Evolutionary conservation across 139 green algal species (phyloP), one percentile per base, ranked within the genome.

Genomic region (Closterium sp.): DNA sequence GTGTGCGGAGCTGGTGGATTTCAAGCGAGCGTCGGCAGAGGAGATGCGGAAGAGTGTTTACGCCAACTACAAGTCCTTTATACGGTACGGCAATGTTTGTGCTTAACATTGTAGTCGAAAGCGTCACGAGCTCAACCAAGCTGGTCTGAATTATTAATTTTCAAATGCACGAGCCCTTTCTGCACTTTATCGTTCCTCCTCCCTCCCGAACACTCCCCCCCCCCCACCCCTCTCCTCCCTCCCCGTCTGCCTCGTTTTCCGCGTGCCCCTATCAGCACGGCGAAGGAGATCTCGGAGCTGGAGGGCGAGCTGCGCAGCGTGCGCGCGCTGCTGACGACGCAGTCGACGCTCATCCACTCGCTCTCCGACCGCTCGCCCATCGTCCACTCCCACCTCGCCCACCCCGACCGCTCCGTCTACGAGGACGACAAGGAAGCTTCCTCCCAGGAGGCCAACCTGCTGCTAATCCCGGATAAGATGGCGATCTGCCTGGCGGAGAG

Each of bases 241-340:
- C 36, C 36, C 36, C 36, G 36, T 9, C 43, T 25, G 9, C 43
- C 55, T 76, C 55, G 23, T 76, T 76, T 16, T 28, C 23, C 55
- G 16, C 2, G 16, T 19, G 4, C 55, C 55, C n/a, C n/a, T n/a
- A n/a, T 76, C 91, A 94, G 91, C 43, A 92, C 85, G 30, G 88
- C 91, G 33, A 66, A 83, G 89, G 90, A 94, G 84, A 94, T 94
- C n/a, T 94, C 91, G 30, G 89, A 93, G 33, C 86, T 94, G 89
- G 91, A 94, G 90, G 91, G 89, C 89, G 90, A 94, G 91, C 89
- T 94, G 34, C 89, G 88, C n/a, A 31, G 25, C 32, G 91, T 94
- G 89, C 84, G 91, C 84, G 86, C 91, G 31, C 89, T 94, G 28
- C 85, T 94, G 23, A 28, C 91, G 21, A 23, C 90, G 2, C 76